Evolutionary conservation across 1,139 yeast genomes (phyloP).

Genomic region (Scheffersomyces cryptocercus): DNA sequence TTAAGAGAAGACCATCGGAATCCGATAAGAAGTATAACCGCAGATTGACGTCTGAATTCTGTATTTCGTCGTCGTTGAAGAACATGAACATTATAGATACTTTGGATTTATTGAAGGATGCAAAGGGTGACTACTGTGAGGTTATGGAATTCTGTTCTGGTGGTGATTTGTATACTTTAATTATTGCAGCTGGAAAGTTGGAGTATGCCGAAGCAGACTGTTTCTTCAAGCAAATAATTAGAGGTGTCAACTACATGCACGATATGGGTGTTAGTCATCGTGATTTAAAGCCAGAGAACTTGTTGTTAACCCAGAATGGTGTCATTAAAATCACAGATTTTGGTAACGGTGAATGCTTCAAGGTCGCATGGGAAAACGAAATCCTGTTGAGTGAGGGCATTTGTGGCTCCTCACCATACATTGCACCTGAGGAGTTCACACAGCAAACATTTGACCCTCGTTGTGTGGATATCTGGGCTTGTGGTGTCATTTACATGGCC

Average conservation of each 20-base stretch:
- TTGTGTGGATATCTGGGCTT: constrained; percentile 93
- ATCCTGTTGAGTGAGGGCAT: constrained; percentile 82
- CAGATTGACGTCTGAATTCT: constrained; percentile 47
- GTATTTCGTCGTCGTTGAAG: constrained; percentile 50
- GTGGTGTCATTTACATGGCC: constrained; percentile 97
- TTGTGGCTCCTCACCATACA: constrained; percentile 89
- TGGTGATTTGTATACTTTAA: constrained; percentile 87
- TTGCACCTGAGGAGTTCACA: constrained; percentile 92
- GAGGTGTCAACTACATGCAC: constrained; percentile 95
- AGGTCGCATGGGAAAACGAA: constrained; percentile 95
- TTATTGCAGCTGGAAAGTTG: constrained; percentile 79
- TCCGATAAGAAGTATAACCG: constrained; percentile 47
- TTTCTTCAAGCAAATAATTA: constrained; percentile 84
- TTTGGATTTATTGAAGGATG: constrained; percentile 82
- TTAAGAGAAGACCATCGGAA: constrained; percentile 43
- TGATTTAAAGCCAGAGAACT: constrained; percentile 92
- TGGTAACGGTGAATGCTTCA: constrained; percentile 94
- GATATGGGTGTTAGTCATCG: constrained; percentile 96
- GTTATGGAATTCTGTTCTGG: constrained; percentile 97
- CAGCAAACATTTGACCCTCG: constrained; percentile 82
- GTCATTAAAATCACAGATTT: constrained; percentile 88
- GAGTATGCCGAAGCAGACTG: constrained; percentile 92
- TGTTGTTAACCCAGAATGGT: constrained; percentile 78
- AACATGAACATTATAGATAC: constrained; percentile 71
- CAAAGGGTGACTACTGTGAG: constrained; percentile 90